phyloP scores from a whole-genome alignment of 1,284 basidiomycete genomes.

The Vanrija pseudolonga region DNA sequence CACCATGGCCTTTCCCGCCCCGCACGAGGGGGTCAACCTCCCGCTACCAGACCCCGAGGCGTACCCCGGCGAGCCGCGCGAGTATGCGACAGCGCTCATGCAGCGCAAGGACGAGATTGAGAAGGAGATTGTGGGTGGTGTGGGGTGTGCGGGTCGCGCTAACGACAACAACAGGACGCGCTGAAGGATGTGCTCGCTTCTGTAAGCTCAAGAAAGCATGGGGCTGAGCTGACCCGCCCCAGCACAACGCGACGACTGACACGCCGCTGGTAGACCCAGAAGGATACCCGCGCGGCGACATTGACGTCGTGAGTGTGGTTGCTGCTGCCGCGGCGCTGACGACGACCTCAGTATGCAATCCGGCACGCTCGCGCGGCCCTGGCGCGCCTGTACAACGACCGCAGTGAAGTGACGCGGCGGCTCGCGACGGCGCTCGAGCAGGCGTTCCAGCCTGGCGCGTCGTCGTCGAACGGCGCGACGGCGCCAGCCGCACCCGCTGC shows the following conservation, averaged over 20 bases:
- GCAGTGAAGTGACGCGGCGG: slow-evolving; percentile 60
- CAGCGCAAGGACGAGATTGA: slow-evolving; percentile 47
- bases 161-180: slow-evolving; percentile 19
- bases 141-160: background rate
- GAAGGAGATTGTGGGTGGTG: slow-evolving; percentile 37
- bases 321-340: too few relatives aligned
- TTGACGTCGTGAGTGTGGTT: slow-evolving; percentile 62
- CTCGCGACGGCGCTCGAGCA: slow-evolving; percentile 64
- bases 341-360: slow-evolving; percentile 60
- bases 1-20: slow-evolving; percentile 25
- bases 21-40: slow-evolving; percentile 21
- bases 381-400: slow-evolving; percentile 65
- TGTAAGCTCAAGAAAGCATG: slow-evolving; percentile 8
- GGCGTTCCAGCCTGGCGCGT: slow-evolving; percentile 46
- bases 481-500: background rate
- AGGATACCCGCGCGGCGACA: slow-evolving; percentile 72
- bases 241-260: slow-evolving; percentile 36
- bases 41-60: slow-evolving; percentile 42
- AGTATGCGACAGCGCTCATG: slow-evolving; percentile 45
- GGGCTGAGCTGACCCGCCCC: background rate
- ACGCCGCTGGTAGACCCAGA: slow-evolving; percentile 74
- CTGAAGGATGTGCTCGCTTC: slow-evolving; percentile 37
- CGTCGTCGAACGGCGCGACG: background rate
- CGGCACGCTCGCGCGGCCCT: slow-evolving; percentile 57
- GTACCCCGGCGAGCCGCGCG: slow-evolving; percentile 40